Percentiles rank a stretch among this genome's conserved stretches.
Conservation (phyloP, 108 stramenopile genomes). For the Epithemia pelagica region DNA sequence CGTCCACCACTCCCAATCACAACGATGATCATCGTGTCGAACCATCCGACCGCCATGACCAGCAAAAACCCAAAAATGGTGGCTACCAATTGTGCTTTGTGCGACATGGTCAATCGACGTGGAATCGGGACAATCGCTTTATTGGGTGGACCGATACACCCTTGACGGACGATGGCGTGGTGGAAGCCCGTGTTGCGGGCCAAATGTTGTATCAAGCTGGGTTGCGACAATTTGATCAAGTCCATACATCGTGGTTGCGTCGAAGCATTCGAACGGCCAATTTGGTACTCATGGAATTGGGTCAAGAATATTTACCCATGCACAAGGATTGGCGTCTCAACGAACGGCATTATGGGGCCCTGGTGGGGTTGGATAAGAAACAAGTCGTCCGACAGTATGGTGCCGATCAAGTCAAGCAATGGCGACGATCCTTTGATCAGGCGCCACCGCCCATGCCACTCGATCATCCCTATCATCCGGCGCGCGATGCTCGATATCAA, state of each 20-base stretch:
- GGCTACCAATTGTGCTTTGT: constrained; percentile 68
- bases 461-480: constrained; percentile 72
- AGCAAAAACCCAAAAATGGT: too few species aligned
- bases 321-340: constrained; percentile 88
- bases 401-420: constrained; percentile 74
- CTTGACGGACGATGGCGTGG: constrained; percentile 84
- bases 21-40: too few species aligned
- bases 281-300: constrained; percentile 81
- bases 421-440: constrained; percentile 87
- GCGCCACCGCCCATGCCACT: constrained; percentile 81
- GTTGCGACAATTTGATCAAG: constrained; percentile 80
- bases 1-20: too few species aligned
- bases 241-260: constrained; percentile 76
- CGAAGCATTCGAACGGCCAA: constrained; percentile 78
- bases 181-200: constrained; percentile 90
- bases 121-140: constrained; percentile 91
- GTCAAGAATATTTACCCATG: constrained; percentile 88
- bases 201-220: constrained; percentile 64
- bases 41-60: too few species aligned
- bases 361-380: constrained; percentile 92
- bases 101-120: constrained; percentile 85
- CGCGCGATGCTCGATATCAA: constrained; percentile 72
- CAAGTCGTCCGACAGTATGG: constrained; percentile 79
- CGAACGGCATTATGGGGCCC: constrained; percentile 82
- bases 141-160: constrained; percentile 91